A percentile compares a stretch with the other conserved stretches of the same genome.
phyloP scores from a whole-genome alignment of 768 basidiomycete genomes.

The Rhizopogon salebrosus region DNA sequence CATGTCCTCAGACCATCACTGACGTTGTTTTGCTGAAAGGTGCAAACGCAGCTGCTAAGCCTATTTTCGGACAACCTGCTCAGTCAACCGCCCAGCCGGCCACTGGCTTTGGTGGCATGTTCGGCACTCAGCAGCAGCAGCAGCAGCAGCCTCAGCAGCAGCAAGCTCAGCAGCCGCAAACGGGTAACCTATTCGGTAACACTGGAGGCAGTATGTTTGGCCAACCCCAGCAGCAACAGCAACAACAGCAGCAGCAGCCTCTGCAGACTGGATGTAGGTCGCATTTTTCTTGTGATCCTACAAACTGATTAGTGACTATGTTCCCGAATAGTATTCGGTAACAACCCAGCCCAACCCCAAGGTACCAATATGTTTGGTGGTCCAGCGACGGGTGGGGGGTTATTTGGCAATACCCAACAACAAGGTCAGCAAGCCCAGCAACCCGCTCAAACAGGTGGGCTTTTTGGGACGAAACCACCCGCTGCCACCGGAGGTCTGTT shows the following conservation, averaged over 20 bases:
- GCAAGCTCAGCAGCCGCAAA: slow-evolving; percentile 11
- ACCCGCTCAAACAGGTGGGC: slow-evolving; percentile 20
- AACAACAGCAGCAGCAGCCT: slow-evolving; percentile 34
- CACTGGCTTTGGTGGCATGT: slow-evolving; percentile 35
- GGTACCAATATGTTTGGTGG: slow-evolving; percentile 10
- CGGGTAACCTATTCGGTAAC: slow-evolving; percentile 24
- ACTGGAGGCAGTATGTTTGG: slow-evolving; percentile 24
- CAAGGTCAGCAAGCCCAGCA: slow-evolving; percentile 37
- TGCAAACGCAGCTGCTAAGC: slow-evolving; percentile 32
- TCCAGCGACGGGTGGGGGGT: slow-evolving; percentile 27
- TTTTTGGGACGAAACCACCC: slow-evolving; percentile 27
- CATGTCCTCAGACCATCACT: neutral
- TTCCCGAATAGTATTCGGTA: neutral
- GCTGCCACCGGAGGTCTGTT: slow-evolving; percentile 35
- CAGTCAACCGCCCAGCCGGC: slow-evolving; percentile 32
- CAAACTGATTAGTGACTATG: neutral
- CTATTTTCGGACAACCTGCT: slow-evolving; percentile 44
- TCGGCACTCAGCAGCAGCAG: slow-evolving; percentile 21
- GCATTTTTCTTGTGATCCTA: slow-evolving; percentile 20
- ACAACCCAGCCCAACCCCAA: slow-evolving; percentile 29
- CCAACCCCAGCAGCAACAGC: slow-evolving; percentile 27
- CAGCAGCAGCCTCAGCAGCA: slow-evolving; percentile 12
- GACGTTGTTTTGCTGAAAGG: slow-evolving; percentile 17
- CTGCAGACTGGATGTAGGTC: slow-evolving; percentile 35
- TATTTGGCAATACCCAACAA: slow-evolving; percentile 26